Percentiles rank a stretch among this genome's conserved stretches.
Conservation (phyloP, 768 basidiomycete species). For the Tephrocybe sp. region DNA sequence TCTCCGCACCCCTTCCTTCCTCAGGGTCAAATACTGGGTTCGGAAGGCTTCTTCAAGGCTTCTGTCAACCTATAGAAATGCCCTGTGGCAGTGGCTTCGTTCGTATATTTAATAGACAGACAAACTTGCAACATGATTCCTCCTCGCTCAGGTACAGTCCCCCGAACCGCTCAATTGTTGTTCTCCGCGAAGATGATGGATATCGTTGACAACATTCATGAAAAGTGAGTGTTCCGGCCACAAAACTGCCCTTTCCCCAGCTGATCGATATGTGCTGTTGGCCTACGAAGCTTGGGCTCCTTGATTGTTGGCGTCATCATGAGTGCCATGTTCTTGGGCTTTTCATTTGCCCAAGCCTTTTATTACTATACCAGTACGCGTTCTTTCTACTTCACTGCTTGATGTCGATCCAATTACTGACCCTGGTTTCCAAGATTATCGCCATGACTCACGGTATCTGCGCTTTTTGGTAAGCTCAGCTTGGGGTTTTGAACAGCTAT, state of each 20-base stretch:
- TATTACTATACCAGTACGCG: conserved; percentile 8
- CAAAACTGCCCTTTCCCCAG: background rate
- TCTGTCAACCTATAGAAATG: too few relatives aligned
- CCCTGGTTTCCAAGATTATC: background rate
- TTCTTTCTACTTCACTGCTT: background rate
- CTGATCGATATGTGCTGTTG: background rate
- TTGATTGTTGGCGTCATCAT: conserved; percentile 4
- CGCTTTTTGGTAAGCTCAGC: background rate
- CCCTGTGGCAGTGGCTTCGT: too few relatives aligned
- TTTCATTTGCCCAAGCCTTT: conserved; percentile 9
- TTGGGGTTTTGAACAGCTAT: too few relatives aligned
- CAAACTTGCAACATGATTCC: too few relatives aligned
- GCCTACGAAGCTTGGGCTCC: background rate
- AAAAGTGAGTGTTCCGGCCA: background rate
- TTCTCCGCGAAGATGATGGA: background rate
- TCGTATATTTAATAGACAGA: too few relatives aligned
- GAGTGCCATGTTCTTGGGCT: conserved; percentile 6
- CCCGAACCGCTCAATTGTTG: too few relatives aligned
- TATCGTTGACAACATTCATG: background rate
- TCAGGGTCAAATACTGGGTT: too few relatives aligned
- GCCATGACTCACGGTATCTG: background rate
- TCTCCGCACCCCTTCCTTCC: too few relatives aligned
- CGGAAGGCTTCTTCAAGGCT: too few relatives aligned
- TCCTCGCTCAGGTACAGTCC: too few relatives aligned
- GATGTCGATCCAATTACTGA: too few relatives aligned